Evolutionary conservation across 2,329 filamentous ascomycete genomes (phyloP), one percentile per base, ranked within the genome.

Genomic region (Amauroascus verrucosus): DNA sequence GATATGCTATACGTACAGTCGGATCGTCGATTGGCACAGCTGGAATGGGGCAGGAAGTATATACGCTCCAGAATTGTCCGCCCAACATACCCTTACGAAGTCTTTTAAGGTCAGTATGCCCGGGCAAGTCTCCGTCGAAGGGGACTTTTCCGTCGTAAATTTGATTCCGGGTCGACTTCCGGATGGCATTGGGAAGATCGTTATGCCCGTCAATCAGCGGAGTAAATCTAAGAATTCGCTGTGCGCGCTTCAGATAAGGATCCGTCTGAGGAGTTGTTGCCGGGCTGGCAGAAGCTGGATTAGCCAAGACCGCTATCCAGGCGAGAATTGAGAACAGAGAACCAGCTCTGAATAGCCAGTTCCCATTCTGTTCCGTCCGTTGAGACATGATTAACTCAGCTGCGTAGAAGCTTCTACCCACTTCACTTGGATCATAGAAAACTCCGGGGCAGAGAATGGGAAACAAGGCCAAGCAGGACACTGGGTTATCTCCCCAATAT

Each of bases 161-260:
- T 44, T 64, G 62, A 33, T 63, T 61, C n/a, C 63, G 46, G 24
- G 61, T 59, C 18, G 60, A 56, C n/a, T 58, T 56, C 11, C 64
- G 57, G 20, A 67, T 57, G 40, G 64, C 48, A 51, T 61, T 60
- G 1, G 64, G 65, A 14, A 67, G 49, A 54, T 67, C 65, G 54
- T 67, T 67, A 51, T 67, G 65, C 0, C 65, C 65, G 55, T 67
- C 65, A 32, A 66, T 63, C 33, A 67, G 46, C 7, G 64, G 64
- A 3, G 62, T 62, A 11, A 56, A 60, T 22, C 48, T 54, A 0
- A 66, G 56, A 26, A 65, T 56, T 20, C 55, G 54, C 44, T 62
- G 57, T 32, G 61, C 57, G 6, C 61, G 51, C 20, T 58, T 60
- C 13, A 57, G 57, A 41, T 59, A 54, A 53, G 60, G 26, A 35